Percentiles rank a stretch among this genome's conserved stretches.
Conservation (phyloP, 2,329 filamentous ascomycete genomes). For the Xylaria hypoxylon region DNA sequence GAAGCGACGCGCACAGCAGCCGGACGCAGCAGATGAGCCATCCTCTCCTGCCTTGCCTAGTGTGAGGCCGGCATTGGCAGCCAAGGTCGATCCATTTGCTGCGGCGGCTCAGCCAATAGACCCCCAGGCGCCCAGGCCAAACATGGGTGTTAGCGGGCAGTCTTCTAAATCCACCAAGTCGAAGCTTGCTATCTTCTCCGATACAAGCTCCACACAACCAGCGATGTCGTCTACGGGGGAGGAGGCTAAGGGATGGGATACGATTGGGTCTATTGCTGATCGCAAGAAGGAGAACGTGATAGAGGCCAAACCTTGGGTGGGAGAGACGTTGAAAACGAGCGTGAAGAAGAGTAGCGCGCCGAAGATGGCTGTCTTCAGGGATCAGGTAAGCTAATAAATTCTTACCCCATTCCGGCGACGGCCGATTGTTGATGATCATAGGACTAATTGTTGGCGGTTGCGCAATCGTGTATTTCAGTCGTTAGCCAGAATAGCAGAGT, state of each 20-base stretch:
- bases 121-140: conserved; percentile 72
- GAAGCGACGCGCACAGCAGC: conserved; percentile 75
- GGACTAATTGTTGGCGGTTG: conserved; percentile 83
- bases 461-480: conserved; percentile 64
- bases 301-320: conserved; percentile 89
- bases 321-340: conserved; percentile 88
- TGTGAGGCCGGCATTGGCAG: conserved; percentile 83
- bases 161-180: conserved; percentile 75
- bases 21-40: conserved; percentile 73
- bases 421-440: conserved; percentile 87
- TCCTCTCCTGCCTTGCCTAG: conserved; percentile 88
- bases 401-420: conserved; percentile 54
- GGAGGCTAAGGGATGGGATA: conserved; percentile 85
- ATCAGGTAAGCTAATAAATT: conserved; percentile 79
- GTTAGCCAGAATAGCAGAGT: conserved; percentile 69
- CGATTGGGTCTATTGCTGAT: conserved; percentile 85
- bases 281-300: conserved; percentile 93
- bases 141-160: conserved; percentile 59
- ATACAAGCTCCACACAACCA: conserved; percentile 72
- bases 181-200: conserved; percentile 93
- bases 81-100: conserved; percentile 87
- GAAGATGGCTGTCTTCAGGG: conserved; percentile 95
- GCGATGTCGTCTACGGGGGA: conserved; percentile 64
- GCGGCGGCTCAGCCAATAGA: conserved; percentile 65
- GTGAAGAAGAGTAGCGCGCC: conserved; percentile 80